Percentiles rank a stretch among this genome's conserved stretches.
These are phyloP conservation scores for Cynanchum wilfordii DNA, from an alignment of 257 asterid genomes.

Conservation along the genomic window DNA sequence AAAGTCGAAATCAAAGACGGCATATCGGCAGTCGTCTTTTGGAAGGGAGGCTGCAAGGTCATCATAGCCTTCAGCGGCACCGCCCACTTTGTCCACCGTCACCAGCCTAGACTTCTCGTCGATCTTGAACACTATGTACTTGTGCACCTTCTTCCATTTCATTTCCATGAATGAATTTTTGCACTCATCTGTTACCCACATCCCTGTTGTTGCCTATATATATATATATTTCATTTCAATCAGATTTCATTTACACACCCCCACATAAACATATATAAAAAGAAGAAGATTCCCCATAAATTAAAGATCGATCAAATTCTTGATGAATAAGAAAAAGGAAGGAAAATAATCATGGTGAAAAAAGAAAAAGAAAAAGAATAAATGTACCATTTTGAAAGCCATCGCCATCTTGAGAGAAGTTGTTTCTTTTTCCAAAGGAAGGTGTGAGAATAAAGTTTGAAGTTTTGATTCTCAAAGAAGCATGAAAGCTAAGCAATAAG, in stretches of 20 bases:
- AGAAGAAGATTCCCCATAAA: neutral
- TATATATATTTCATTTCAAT: too few relatives aligned
- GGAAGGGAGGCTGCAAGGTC: constrained; percentile 77
- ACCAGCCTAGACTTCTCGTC: constrained; percentile 60
- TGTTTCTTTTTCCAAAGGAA: constrained; percentile 17
- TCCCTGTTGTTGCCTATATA: constrained; percentile 61
- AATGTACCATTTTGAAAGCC: constrained; percentile 85
- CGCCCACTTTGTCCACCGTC: constrained; percentile 81
- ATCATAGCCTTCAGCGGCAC: constrained; percentile 61
- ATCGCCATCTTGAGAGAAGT: constrained; percentile 51
- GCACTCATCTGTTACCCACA: constrained; percentile 90
- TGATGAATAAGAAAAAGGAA: neutral
- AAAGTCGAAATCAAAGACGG: constrained; percentile 79
- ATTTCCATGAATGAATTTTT: constrained; percentile 82
- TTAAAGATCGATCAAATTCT: neutral
- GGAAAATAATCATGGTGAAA: too few relatives aligned
- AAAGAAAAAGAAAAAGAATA: neutral
- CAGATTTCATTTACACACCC: too few relatives aligned
- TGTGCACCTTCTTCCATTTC: constrained; percentile 86
- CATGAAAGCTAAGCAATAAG: neutral
- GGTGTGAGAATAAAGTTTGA: neutral
- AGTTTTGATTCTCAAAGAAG: constrained; percentile 1
- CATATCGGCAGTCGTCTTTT: constrained; percentile 82
- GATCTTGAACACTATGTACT: constrained; percentile 79
- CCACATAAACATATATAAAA: neutral